Base-by-base conservation (phyloP, 116 monocot species). In the Trichopus zeylanicus region DNA sequence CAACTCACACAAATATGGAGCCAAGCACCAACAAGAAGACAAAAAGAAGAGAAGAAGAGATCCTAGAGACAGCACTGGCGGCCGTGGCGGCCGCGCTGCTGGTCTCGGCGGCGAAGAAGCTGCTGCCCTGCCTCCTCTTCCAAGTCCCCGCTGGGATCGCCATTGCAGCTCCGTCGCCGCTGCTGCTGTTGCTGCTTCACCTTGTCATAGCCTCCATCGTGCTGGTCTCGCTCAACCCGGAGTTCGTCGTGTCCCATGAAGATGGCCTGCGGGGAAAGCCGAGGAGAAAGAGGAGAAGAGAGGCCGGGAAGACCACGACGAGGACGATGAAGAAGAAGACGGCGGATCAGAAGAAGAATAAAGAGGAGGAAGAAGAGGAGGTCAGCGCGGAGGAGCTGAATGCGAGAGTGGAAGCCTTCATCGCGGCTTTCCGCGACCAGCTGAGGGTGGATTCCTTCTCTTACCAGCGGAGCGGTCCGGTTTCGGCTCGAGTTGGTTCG, bases 31-130 rank as follows among this genome's bases (percentile, higher is more conserved):
- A 49, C 49, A 31, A 46, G 60, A 69, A 33, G 60, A 34, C 12
- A 34, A 48, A 2, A 46, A 65, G 60, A 15, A 56, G 73, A 30
- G 74, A 74, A 29, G 75, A 64, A 46, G 75, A 76, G 67, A 60
- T 80, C 15, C 53, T 79, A 19, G 80, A 76, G 52, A 54, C 59
- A 0, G 76, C 76, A n/a, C 46, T 85, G 59, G 76, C 67, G 2
- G 75, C 78, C 9, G 74, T 66, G 4, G 78, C 31, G 18, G 78
- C 62, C 1, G 68, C 83, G 21, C 70, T 83, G 4, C 38, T 72
- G 26, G 65, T 74, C 18, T 83, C 83, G 4, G 68, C 55, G 11
- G 23, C 73, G 22, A 80, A 77, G 54, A 71, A 51, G 22, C 49
- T 70, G 11, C 18, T 85, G 6, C 64, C 56, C 1, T 72, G 42